Percentiles rank a stretch among this genome's conserved stretches.
Conservation (phyloP, 805 yeast species). For the Nakazawaea anatomiae region DNA sequence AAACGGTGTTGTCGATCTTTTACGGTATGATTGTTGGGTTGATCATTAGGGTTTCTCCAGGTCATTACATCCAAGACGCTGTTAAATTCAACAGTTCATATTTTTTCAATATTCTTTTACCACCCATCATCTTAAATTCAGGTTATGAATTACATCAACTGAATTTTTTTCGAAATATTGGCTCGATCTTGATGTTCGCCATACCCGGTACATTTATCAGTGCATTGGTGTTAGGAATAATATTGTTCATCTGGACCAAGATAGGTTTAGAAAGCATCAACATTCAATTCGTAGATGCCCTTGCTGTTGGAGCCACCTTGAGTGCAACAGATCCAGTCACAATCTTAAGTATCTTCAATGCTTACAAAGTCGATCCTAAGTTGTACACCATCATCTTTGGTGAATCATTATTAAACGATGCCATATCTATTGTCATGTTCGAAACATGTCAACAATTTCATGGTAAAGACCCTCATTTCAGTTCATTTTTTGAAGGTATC, state of each 20-base stretch:
- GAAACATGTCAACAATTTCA: slow-evolving; percentile 97
- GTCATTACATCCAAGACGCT: slow-evolving; percentile 94
- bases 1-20: slow-evolving; percentile 91
- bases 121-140: slow-evolving; percentile 93
- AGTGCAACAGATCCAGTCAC: slow-evolving; percentile 99
- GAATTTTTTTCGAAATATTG: slow-evolving; percentile 88
- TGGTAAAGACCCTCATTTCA: slow-evolving; percentile 70
- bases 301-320: slow-evolving; percentile 95
- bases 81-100: slow-evolving; percentile 92
- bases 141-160: slow-evolving; percentile 97
- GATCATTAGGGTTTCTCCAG: slow-evolving; percentile 85
- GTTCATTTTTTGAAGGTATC: slow-evolving; percentile 86
- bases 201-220: slow-evolving; percentile 95
- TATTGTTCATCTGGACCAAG: slow-evolving; percentile 84
- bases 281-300: slow-evolving; percentile 92
- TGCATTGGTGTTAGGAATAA: slow-evolving; percentile 84
- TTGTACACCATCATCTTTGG: slow-evolving; percentile 96
- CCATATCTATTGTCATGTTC: slow-evolving; percentile 97
- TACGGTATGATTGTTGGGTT: slow-evolving; percentile 96
- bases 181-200: slow-evolving; percentile 88
- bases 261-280: slow-evolving; percentile 84
- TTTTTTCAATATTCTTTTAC: slow-evolving; percentile 88
- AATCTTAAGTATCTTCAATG: slow-evolving; percentile 89
- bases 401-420: slow-evolving; percentile 91
- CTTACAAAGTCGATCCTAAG: slow-evolving; percentile 97